Base-by-base conservation (phyloP, 306 rosid genomes). In the Geum urbanum region DNA sequence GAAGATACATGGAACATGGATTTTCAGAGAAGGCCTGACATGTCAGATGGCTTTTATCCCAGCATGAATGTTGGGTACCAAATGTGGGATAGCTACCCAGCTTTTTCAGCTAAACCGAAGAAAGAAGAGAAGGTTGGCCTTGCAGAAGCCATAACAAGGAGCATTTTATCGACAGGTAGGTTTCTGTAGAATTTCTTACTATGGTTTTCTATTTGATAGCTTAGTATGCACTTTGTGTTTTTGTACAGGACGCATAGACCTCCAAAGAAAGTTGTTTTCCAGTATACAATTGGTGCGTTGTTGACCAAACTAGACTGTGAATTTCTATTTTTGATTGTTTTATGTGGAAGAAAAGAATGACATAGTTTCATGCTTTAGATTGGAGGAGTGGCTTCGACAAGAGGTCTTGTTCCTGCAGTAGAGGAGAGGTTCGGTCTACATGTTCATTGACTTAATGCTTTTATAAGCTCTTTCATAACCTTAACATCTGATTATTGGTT, bases 61-160 rank as follows among this genome's bases (percentile, higher is more conserved):
- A 77, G 84, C 72, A 66, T 85, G 72, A 86, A 82, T 69, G 85
- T 85, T 60, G 96, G 96, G 67, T 73, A 82, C 69, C 87, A 94
- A 48, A 78, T 87, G 95, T 90, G 97, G 98, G 98, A 94, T 39
- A 81, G 69, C 84, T 94, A 90, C 86, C 97, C 96, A 9, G 79
- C 78, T 71, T 83, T 79, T 76, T 51, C 94, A 59, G 57, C 86
- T 59, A 94, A 86, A 81, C 97, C 94, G 61, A 90, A 85, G 83
- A 90, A 86, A 70, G 98, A 88, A 88, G 97, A 94, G 86, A 90
- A 83, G 63, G 81, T 85, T 24, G 98, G 98, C 76, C 91, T 94
- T 73, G 97, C 96, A 44, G 95, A 94, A 79, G 98, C 97, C 74
- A 88, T 94, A 76, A 85, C 95, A 0, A 80, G 86, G 77, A 87